Percentiles rank a stretch among this genome's conserved stretches.
phyloP scores from a whole-genome alignment of 1,284 basidiomycete species.

The Melampsora americana region DNA sequence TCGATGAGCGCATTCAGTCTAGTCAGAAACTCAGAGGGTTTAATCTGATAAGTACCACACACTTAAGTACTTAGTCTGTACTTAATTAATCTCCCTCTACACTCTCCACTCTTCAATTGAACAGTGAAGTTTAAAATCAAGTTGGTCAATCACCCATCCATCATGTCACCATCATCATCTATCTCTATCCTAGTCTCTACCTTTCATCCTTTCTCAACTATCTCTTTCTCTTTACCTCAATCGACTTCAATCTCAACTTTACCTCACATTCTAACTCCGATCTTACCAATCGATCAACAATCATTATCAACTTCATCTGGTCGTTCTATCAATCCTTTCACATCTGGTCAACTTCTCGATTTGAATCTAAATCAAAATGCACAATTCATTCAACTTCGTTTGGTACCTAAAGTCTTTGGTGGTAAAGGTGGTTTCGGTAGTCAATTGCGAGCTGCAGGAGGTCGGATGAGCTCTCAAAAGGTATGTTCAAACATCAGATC shows the following conservation, averaged over 20 bases:
- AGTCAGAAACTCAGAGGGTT: too few species aligned
- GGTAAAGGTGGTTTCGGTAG: slow-evolving; percentile 98
- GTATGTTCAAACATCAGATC: slow-evolving; percentile 55
- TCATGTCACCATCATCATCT: slow-evolving; percentile 22
- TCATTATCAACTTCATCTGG: slow-evolving; percentile 32
- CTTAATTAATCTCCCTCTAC: neutral
- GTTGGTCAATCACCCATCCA: neutral
- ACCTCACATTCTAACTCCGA: slow-evolving; percentile 21
- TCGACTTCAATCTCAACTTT: slow-evolving; percentile 19
- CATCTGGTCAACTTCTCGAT: slow-evolving; percentile 7
- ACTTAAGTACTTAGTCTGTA: too few species aligned
- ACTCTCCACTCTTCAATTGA: neutral
- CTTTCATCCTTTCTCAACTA: slow-evolving; percentile 39
- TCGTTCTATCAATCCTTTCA: slow-evolving; percentile 14
- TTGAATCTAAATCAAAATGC: slow-evolving; percentile 13
- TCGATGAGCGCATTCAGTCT: too few species aligned
- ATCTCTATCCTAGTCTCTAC: slow-evolving; percentile 31
- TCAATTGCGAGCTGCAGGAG: slow-evolving; percentile 91
- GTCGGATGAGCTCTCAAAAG: slow-evolving; percentile 93
- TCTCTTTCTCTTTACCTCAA: slow-evolving; percentile 25
- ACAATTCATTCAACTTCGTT: slow-evolving; percentile 49
- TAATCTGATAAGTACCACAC: too few species aligned
- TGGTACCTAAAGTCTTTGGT: slow-evolving; percentile 63
- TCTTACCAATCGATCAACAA: slow-evolving; percentile 14
- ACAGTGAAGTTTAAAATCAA: neutral